These are phyloP conservation scores for Dactylellina haptotyla DNA, from an alignment of 2,329 filamentous ascomycete species.

Conservation along the genomic window DNA sequence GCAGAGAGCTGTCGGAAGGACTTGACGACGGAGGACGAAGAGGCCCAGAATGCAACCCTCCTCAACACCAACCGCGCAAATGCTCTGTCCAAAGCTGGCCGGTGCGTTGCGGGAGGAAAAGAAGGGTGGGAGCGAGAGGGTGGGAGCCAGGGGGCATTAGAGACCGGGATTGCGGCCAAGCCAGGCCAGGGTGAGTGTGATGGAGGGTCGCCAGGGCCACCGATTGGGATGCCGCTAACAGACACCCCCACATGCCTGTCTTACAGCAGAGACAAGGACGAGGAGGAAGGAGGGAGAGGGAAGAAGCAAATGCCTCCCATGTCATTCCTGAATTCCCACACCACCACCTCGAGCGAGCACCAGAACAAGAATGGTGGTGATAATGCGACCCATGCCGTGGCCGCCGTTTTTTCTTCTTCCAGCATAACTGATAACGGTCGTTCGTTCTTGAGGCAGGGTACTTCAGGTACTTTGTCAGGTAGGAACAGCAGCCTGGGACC, in stretches of 20 bases:
- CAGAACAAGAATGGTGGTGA: slow-evolving; percentile 40
- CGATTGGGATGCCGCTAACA: slow-evolving; percentile 47
- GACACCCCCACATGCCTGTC: slow-evolving; percentile 38
- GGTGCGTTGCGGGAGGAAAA: slow-evolving; percentile 35
- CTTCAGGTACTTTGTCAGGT: slow-evolving; percentile 7
- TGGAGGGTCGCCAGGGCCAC: slow-evolving; percentile 33
- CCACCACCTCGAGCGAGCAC: slow-evolving; percentile 19
- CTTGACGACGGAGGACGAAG: slow-evolving; percentile 14
- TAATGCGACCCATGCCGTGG: slow-evolving; percentile 46
- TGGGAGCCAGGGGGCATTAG: slow-evolving; percentile 32
- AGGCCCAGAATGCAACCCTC: slow-evolving; percentile 12
- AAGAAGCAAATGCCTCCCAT: slow-evolving; percentile 28
- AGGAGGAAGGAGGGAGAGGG: slow-evolving; percentile 36
- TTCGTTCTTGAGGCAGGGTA: slow-evolving; percentile 37
- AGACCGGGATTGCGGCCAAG: slow-evolving; percentile 28
- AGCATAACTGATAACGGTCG: slow-evolving; percentile 51
- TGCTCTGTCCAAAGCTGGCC: slow-evolving; percentile 1
- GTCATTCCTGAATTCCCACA: slow-evolving; percentile 35
- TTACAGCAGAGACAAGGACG: slow-evolving; percentile 32
- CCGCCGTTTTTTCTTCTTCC: slow-evolving; percentile 47
- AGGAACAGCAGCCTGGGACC: slow-evolving; percentile 6
- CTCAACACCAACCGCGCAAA: background rate
- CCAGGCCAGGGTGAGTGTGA: slow-evolving; percentile 25
- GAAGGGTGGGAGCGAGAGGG: slow-evolving; percentile 19
- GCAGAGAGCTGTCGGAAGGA: slow-evolving; percentile 12